A percentile compares a stretch with the other conserved stretches of the same genome.
These are phyloP conservation scores for Paratrypanosoma confusum DNA, from an alignment of 208 protist genomes.

Conservation along the genomic window DNA sequence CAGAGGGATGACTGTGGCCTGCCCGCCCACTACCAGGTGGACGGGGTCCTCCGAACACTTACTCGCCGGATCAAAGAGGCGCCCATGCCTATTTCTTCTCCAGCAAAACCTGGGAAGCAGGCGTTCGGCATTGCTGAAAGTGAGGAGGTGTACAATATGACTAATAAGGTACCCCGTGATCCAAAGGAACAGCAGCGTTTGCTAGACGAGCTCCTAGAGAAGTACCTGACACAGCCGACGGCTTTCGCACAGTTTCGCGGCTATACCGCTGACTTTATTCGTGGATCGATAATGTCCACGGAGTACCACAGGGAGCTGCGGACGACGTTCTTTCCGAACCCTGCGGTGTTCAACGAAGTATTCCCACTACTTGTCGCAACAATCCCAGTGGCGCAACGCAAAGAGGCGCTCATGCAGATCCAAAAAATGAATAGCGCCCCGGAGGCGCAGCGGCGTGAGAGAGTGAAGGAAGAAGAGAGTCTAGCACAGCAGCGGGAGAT, in stretches of 20 bases:
- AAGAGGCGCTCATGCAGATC: conserved; percentile 46
- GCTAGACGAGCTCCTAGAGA: conserved; percentile 30
- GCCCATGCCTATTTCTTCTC: neutral
- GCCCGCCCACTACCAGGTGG: conserved; percentile 27
- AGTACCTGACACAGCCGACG: conserved; percentile 24
- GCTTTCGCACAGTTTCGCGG: conserved; percentile 29
- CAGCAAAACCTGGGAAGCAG: too few species aligned
- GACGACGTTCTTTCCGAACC: conserved; percentile 31
- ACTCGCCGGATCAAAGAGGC: conserved; percentile 1
- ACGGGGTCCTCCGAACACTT: conserved; percentile 11
- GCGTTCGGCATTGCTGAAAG: too few species aligned
- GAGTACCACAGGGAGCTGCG: conserved; percentile 59
- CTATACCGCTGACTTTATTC: conserved; percentile 53
- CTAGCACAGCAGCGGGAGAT: conserved; percentile 3
- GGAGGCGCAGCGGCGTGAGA: conserved; percentile 40
- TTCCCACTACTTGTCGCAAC: conserved; percentile 71
- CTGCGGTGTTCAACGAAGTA: conserved; percentile 36
- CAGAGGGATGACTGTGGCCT: conserved; percentile 28
- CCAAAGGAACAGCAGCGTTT: conserved; percentile 16
- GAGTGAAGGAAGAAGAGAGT: conserved; percentile 21
- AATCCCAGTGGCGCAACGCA: conserved; percentile 28
- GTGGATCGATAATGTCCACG: conserved; percentile 35
- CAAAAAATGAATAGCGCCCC: conserved; percentile 65
- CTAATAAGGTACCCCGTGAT: conserved; percentile 24
- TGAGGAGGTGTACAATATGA: neutral